Evolutionary conservation across 371 early-diverging fungal genomes (phyloP), one percentile per base, ranked within the genome.

Genomic region (Mucor saturninus): DNA sequence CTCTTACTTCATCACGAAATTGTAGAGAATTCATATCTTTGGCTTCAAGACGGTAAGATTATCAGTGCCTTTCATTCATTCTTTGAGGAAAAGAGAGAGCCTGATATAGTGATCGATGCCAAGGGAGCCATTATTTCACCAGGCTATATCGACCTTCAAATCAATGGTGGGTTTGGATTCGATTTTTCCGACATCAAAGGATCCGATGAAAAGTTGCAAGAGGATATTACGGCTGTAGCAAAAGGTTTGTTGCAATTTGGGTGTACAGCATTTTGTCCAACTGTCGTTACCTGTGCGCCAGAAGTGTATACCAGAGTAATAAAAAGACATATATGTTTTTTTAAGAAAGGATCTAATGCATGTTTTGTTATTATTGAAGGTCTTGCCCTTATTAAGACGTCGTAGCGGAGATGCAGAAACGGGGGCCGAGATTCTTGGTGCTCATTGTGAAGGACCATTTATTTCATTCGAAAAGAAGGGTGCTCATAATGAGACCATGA

Each of bases 381-480:
- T 86, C 5, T 74, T 92, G 5, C 85, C 88, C 5, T 78, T 85
- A 32, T 70, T 91, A 39, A 79, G 79, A 45, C 88, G 85, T 29
- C 83, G 90, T 54, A 69, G 79, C n/a, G 93, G 91, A 48, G 81
- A 79, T 11, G 75, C 75, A 15, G 69, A 79, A 37, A 73, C 69
- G 13, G 93, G 93, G 15, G 91, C 93, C 5, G 88, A 88, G 32
- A 80, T 92, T 9, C 73, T 93, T 6, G 93, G 87, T 26, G 90
- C 91, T 5, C 93, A 93, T 70, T 73, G 91, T 35, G 93, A 93
- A 68, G 93, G 92, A 2, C 92, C 92, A 4, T 92, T 92, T 67
- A 91, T 91, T 50, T 80, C 84, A 48, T 83, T 83, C 30, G 76
- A 79, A 31, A 89, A 91, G 63, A 84, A 84, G 48, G 92, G 92